Percentiles rank a stretch among this genome's conserved stretches.
These are phyloP conservation scores for Candida pseudoviswanathii DNA, from an alignment of 1,139 yeast species.

Conservation along the genomic window DNA sequence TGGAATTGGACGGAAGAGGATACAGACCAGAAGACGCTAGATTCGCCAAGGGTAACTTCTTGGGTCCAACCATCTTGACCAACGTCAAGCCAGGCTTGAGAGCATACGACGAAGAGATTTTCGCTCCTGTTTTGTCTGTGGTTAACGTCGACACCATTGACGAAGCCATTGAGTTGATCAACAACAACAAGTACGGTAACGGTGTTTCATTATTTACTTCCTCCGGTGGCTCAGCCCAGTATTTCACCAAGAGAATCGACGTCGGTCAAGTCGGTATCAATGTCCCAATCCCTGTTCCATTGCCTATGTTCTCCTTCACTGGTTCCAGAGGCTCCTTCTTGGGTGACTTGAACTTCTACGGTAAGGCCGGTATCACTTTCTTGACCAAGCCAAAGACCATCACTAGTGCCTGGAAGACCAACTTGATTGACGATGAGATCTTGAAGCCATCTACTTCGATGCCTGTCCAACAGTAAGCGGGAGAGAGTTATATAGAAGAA, in stretches of 20 bases:
- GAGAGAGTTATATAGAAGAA: background rate
- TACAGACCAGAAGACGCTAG: constrained; percentile 43
- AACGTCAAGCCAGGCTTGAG: constrained; percentile 69
- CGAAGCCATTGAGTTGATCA: constrained; percentile 69
- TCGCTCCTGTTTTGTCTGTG: constrained; percentile 73
- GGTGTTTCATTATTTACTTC: constrained; percentile 74
- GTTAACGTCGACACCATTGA: constrained; percentile 68
- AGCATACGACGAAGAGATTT: constrained; percentile 74
- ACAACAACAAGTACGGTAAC: constrained; percentile 70
- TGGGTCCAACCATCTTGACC: constrained; percentile 71
- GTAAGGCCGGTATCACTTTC: constrained; percentile 72
- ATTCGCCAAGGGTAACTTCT: constrained; percentile 68
- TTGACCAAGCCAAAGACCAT: constrained; percentile 79
- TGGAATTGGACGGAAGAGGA: constrained; percentile 67
- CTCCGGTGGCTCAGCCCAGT: constrained; percentile 70
- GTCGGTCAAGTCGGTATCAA: constrained; percentile 82
- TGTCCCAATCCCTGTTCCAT: constrained; percentile 83
- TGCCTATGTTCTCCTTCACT: constrained; percentile 82
- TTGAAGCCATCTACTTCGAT: constrained; percentile 60
- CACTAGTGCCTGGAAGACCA: constrained; percentile 68
- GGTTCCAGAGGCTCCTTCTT: constrained; percentile 78
- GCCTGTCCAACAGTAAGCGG: constrained; percentile 57
- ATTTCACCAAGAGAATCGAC: constrained; percentile 69
- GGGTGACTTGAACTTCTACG: constrained; percentile 80
- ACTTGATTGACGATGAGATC: constrained; percentile 51